A percentile compares a stretch with the other conserved stretches of the same genome.
phyloP scores from a whole-genome alignment of 164 flowering plant species.

The Sextonia rubra region DNA sequence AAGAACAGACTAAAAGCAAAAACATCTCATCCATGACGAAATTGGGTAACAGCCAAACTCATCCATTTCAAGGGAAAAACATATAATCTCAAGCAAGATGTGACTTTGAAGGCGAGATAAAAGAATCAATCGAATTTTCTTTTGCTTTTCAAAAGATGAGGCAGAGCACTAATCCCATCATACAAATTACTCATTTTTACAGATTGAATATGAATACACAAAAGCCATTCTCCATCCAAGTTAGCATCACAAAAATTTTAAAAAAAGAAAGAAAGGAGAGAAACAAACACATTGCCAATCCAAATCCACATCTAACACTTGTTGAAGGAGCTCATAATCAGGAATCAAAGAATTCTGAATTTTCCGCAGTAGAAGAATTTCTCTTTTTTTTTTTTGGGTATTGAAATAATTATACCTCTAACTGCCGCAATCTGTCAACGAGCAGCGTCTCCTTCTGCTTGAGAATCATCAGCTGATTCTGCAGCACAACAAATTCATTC shows the following conservation, averaged over 20 bases:
- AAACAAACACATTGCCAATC: background rate
- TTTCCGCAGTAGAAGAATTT: conserved; percentile 1
- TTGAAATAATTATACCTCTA: conserved; percentile 66
- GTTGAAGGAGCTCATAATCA: background rate
- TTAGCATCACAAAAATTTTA: background rate
- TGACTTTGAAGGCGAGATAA: too few relatives aligned
- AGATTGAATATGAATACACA: background rate
- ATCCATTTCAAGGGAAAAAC: too few relatives aligned
- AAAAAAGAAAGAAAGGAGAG: background rate
- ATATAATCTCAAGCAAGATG: too few relatives aligned
- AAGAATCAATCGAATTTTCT: too few relatives aligned
- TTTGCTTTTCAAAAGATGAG: background rate
- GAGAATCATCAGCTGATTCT: conserved; percentile 60
- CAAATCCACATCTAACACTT: background rate
- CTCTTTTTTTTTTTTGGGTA: background rate
- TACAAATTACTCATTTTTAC: background rate
- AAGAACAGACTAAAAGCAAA: background rate
- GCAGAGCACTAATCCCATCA: background rate
- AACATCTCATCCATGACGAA: background rate
- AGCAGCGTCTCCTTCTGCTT: conserved; percentile 82
- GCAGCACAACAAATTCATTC: conserved; percentile 39
- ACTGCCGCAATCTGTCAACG: conserved; percentile 68
- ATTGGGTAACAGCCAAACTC: too few relatives aligned
- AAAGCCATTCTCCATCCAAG: background rate
- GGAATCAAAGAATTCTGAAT: background rate